Conservation (phyloP, 805 yeast species). For the Tetrapisispora phaffii region DNA sequence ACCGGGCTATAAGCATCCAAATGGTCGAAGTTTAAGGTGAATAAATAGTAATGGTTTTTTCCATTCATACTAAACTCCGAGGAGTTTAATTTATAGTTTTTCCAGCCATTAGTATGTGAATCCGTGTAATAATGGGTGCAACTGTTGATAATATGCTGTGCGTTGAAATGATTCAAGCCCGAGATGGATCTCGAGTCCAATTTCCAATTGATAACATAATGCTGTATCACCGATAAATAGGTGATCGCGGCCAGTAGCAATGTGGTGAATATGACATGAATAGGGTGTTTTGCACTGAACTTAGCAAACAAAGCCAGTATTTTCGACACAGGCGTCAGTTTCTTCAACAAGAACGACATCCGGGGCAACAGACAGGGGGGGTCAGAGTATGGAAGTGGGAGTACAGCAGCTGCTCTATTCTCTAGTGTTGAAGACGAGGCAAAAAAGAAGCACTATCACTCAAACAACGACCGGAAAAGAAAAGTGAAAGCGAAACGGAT, state of each 20-base stretch:
- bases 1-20: conserved; percentile 4
- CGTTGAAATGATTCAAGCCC: conserved; percentile 10
- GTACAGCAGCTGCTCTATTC: too few relatives aligned
- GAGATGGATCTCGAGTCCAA: conserved; percentile 19
- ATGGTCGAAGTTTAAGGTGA: conserved; percentile 22
- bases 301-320: conserved; percentile 40
- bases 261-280: conserved; percentile 68
- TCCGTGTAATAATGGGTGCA: conserved; percentile 22
- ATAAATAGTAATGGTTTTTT: conserved; percentile 24
- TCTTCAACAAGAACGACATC: conserved; percentile 24
- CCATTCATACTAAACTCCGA: conserved; percentile 16
- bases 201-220: conserved; percentile 40
- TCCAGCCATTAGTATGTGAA: conserved; percentile 9
- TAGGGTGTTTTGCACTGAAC: conserved; percentile 69
- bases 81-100: neutral
- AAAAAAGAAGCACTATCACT: too few relatives aligned
- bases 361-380: too few relatives aligned
- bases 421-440: too few relatives aligned
- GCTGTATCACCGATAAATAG: conserved; percentile 65
- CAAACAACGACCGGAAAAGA: too few relatives aligned
- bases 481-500: too few relatives aligned
- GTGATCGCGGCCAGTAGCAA: conserved; percentile 70
- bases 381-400: too few relatives aligned
- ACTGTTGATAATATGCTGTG: conserved; percentile 15
- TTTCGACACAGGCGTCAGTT: conserved; percentile 24